These are phyloP conservation scores for Globisporangium middletonii DNA, from an alignment of 352 stramenopile genomes.

Conservation along the genomic window DNA sequence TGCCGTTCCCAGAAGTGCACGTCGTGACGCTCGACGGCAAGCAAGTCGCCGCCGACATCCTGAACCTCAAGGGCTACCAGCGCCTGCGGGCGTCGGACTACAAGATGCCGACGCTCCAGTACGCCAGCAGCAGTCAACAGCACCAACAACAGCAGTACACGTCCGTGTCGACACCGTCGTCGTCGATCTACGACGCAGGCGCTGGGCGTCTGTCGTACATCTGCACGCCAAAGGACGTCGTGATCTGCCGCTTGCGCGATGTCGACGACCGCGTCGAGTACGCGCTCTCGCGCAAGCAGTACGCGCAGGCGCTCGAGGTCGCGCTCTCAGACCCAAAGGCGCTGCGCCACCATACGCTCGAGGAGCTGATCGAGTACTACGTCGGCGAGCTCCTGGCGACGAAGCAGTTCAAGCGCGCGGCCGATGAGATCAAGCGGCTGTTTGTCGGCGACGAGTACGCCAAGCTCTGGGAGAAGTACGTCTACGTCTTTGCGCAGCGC, in stretches of 20 bases:
- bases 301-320: slow-evolving; percentile 49
- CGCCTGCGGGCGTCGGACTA: slow-evolving; percentile 73
- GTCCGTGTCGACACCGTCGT: slow-evolving; percentile 16
- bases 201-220: slow-evolving; percentile 67
- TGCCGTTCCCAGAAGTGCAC: slow-evolving; percentile 78
- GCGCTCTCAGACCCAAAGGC: slow-evolving; percentile 52
- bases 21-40: slow-evolving; percentile 87
- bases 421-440: slow-evolving; percentile 66
- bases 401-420: slow-evolving; percentile 65
- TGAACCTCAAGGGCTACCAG: slow-evolving; percentile 72
- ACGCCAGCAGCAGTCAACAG: slow-evolving; percentile 19
- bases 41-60: slow-evolving; percentile 75
- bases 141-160: neutral
- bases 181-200: slow-evolving; percentile 65
- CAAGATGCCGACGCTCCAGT: slow-evolving; percentile 72
- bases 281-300: slow-evolving; percentile 59
- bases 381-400: slow-evolving; percentile 65
- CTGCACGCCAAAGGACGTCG: slow-evolving; percentile 79
- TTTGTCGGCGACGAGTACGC: slow-evolving; percentile 67
- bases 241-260: slow-evolving; percentile 76
- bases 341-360: slow-evolving; percentile 45
- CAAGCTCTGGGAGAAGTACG: slow-evolving; percentile 81
- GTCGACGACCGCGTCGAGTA: slow-evolving; percentile 74
- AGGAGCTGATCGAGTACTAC: slow-evolving; percentile 72
- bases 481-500: slow-evolving; percentile 80